These are phyloP conservation scores for Pichia sp. DNA, from an alignment of 1,139 yeast genomes.

Conservation along the genomic window DNA sequence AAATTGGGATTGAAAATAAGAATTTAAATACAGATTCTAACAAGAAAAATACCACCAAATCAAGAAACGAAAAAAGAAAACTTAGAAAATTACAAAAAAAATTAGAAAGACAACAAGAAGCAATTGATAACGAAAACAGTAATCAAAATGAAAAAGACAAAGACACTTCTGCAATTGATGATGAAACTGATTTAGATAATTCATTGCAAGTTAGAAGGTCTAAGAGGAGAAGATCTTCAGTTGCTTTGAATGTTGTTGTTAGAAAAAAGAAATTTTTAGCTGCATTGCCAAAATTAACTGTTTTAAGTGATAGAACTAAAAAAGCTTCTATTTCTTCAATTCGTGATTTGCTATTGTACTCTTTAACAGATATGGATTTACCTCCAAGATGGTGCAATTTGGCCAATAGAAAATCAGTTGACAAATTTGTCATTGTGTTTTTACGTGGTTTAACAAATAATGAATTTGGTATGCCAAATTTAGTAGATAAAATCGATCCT, in stretches of 20 bases:
- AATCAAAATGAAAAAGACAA: background rate
- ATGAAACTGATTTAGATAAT: slow-evolving; percentile 1
- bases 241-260: slow-evolving; percentile 27
- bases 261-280: slow-evolving; percentile 34
- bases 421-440: slow-evolving; percentile 54
- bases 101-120: background rate
- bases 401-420: slow-evolving; percentile 38
- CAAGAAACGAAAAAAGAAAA: slow-evolving; percentile 9
- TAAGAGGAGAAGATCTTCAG: slow-evolving; percentile 43
- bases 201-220: slow-evolving; percentile 3
- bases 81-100: background rate
- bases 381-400: slow-evolving; percentile 40
- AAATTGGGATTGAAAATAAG: slow-evolving; percentile 34
- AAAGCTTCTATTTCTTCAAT: slow-evolving; percentile 39
- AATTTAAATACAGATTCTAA: slow-evolving; percentile 8
- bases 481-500: slow-evolving; percentile 14
- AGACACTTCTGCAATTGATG: slow-evolving; percentile 10
- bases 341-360: slow-evolving; percentile 47
- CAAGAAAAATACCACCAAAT: slow-evolving; percentile 4
- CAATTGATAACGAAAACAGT: background rate
- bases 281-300: slow-evolving; percentile 22
- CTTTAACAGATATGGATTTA: slow-evolving; percentile 38
- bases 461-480: slow-evolving; percentile 34
- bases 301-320: slow-evolving; percentile 22
- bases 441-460: slow-evolving; percentile 59